Conservation (phyloP, 192 early-diverging fungal species). For the Umbelopsis sp. region DNA sequence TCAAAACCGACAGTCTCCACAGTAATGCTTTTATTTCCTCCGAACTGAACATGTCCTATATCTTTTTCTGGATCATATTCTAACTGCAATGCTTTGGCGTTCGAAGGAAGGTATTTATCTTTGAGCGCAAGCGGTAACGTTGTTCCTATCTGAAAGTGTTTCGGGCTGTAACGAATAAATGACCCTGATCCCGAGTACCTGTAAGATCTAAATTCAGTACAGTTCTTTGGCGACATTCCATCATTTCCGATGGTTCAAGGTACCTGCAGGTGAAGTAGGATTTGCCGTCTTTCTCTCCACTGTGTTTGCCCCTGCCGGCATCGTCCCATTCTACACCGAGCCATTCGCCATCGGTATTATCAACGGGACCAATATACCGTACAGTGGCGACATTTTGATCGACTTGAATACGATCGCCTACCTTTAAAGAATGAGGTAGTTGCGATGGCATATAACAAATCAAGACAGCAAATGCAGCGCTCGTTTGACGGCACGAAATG, state of each 20-base stretch:
- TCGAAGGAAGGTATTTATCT: conserved; percentile 43
- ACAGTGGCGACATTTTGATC: conserved; percentile 46
- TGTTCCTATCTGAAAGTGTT: conserved; percentile 44
- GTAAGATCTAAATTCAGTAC: not conserved
- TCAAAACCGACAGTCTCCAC: conserved; percentile 60
- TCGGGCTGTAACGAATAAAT: conserved; percentile 49
- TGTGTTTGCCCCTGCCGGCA: conserved; percentile 58
- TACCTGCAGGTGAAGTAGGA: conserved; percentile 59
- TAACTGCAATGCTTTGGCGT: conserved; percentile 5
- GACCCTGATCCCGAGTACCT: conserved; percentile 52
- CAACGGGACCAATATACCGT: conserved; percentile 50
- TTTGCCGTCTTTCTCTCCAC: conserved; percentile 51
- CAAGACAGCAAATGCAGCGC: not conserved
- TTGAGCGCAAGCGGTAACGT: conserved; percentile 45
- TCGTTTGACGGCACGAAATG: not conserved
- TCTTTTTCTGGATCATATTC: conserved; percentile 32
- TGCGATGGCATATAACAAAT: not conserved
- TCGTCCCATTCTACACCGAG: conserved; percentile 69
- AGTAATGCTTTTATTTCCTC: conserved; percentile 48
- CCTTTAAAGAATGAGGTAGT: not conserved
- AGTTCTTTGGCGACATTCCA: not conserved
- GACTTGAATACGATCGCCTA: conserved; percentile 49
- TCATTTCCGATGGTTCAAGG: not conserved
- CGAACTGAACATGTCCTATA: conserved; percentile 32
- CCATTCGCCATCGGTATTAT: conserved; percentile 53